A percentile compares a stretch with the other conserved stretches of the same genome.
Conservation (phyloP, 2,329 filamentous ascomycete genomes). For the Alternaria postmessia region DNA sequence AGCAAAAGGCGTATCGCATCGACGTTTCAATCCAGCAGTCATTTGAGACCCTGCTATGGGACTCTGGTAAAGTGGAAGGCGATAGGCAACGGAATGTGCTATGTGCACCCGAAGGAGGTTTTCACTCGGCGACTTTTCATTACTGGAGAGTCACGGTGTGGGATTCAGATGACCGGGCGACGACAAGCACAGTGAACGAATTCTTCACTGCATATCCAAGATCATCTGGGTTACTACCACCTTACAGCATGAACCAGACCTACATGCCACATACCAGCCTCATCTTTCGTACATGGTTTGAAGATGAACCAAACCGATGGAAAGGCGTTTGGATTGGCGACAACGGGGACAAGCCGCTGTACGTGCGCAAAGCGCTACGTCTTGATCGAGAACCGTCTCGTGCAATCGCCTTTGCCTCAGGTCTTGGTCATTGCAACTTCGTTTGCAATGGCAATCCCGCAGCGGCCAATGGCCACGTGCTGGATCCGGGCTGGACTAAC, state of each 20-base stretch:
- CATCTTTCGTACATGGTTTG: conserved; percentile 54
- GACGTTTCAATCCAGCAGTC: background rate
- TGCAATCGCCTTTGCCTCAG: conserved; percentile 51
- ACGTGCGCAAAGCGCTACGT: conserved; percentile 48
- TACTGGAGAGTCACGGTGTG: conserved; percentile 51
- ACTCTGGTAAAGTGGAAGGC: conserved; percentile 20
- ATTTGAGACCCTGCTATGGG: background rate
- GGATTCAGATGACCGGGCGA: conserved; percentile 43
- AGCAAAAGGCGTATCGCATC: conserved; percentile 35
- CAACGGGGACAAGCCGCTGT: conserved; percentile 52
- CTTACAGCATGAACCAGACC: conserved; percentile 55
- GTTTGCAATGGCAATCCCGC: conserved; percentile 47
- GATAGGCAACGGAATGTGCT: conserved; percentile 39
- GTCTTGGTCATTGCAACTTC: conserved; percentile 54
- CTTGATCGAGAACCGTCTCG: conserved; percentile 42
- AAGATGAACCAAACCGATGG: conserved; percentile 52
- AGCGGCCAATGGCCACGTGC: conserved; percentile 41
- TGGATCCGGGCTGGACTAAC: conserved; percentile 52
- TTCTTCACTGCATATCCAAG: conserved; percentile 54
- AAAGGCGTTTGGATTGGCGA: conserved; percentile 54
- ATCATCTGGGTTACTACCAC: conserved; percentile 45
- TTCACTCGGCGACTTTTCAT: conserved; percentile 48
- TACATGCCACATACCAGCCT: conserved; percentile 55
- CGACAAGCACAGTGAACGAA: conserved; percentile 39
- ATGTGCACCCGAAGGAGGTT: conserved; percentile 43